phyloP scores from a whole-genome alignment of 139 green algal species.

The Chloropicon primus region DNA sequence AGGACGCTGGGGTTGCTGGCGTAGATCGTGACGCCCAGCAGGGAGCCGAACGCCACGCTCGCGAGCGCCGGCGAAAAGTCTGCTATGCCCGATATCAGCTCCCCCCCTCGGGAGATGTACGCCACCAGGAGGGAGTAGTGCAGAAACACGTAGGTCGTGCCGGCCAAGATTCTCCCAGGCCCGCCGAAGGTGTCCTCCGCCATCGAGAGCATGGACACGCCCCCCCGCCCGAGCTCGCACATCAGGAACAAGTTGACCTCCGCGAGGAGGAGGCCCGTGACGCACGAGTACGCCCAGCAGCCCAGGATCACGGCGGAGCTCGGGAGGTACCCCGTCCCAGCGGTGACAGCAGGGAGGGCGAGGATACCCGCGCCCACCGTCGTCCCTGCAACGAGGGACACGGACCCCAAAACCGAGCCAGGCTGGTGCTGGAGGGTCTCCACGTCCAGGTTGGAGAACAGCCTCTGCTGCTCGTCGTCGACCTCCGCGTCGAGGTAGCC shows the following conservation, averaged over 20 bases:
- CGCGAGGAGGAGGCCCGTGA: slow-evolving; percentile 45
- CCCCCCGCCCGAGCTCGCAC: slow-evolving; percentile 28
- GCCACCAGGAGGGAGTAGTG: slow-evolving; percentile 61
- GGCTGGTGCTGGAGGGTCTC: slow-evolving; percentile 25
- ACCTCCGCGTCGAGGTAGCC: background rate
- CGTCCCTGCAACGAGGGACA: slow-evolving; percentile 42
- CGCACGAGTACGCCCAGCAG: slow-evolving; percentile 37
- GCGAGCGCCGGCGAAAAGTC: background rate
- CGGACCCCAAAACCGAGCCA: slow-evolving; percentile 26
- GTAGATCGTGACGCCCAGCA: background rate
- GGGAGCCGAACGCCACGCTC: background rate
- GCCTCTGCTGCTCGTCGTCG: background rate
- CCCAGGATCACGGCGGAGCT: slow-evolving; percentile 17
- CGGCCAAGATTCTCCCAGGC: slow-evolving; percentile 16
- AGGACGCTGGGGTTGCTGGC: background rate
- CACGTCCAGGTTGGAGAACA: slow-evolving; percentile 30
- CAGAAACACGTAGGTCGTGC: slow-evolving; percentile 46
- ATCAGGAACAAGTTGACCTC: slow-evolving; percentile 56
- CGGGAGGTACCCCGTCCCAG: slow-evolving; percentile 35
- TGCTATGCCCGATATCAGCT: slow-evolving; percentile 17
- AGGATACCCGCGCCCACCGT: slow-evolving; percentile 57
- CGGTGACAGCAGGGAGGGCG: slow-evolving; percentile 38
- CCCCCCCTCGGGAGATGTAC: slow-evolving; percentile 40
- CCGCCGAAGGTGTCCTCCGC: slow-evolving; percentile 39
- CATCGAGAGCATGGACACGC: slow-evolving; percentile 40